phyloP scores from a whole-genome alignment of 192 early-diverging fungal genomes.

The Coemansia sp. region DNA sequence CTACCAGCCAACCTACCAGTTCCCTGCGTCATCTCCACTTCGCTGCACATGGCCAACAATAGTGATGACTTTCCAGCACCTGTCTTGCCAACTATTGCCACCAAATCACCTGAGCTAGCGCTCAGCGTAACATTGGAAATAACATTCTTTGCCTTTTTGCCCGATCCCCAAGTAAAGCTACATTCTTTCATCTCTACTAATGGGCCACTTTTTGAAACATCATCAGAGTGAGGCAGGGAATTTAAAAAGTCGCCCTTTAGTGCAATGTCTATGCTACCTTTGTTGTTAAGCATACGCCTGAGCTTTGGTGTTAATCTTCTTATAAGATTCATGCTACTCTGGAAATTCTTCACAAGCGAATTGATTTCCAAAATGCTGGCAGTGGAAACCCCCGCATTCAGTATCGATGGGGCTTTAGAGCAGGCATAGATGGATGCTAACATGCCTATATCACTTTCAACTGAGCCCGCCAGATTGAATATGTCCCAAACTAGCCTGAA shows the following conservation, averaged over 20 bases:
- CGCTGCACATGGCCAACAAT: constrained; percentile 59
- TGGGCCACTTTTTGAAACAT: background rate
- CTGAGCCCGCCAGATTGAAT: no score
- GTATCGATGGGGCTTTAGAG: background rate
- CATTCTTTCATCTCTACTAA: constrained; percentile 14
- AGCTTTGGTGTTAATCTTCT: background rate
- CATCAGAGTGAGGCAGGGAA: constrained; percentile 8
- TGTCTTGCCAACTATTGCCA: constrained; percentile 59
- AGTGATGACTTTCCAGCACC: constrained; percentile 65
- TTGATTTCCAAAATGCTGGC: no score
- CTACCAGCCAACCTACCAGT: constrained; percentile 20
- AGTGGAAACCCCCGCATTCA: no score
- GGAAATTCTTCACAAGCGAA: no score
- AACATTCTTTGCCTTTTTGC: background rate
- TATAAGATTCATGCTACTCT: background rate
- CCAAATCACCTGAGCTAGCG: constrained; percentile 37
- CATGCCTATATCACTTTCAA: no score
- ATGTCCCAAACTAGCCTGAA: no score
- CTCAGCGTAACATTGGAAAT: constrained; percentile 9
- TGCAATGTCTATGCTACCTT: constrained; percentile 9
- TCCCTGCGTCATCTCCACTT: constrained; percentile 41
- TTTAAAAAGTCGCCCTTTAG: constrained; percentile 21
- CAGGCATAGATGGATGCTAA: background rate
- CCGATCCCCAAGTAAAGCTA: constrained; percentile 16
- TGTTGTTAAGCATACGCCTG: background rate